Evolutionary conservation across 305 asterid genomes (phyloP).

Genomic region (Withania somnifera): DNA sequence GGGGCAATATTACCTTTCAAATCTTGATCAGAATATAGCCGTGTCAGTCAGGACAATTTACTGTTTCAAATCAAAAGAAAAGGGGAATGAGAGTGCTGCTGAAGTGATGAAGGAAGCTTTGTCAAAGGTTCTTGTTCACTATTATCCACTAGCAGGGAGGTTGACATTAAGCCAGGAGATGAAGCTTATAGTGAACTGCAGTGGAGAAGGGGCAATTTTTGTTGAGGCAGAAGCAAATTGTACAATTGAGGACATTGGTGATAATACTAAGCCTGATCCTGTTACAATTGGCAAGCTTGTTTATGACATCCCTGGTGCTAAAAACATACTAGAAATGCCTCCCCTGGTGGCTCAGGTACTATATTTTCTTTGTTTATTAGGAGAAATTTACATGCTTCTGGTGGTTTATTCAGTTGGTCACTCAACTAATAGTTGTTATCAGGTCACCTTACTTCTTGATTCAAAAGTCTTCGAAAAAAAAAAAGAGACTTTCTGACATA

Average conservation of each 20-base stretch:
- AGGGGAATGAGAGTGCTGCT: slow-evolving; percentile 39
- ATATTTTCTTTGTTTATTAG: not conserved
- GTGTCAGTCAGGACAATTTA: slow-evolving; percentile 70
- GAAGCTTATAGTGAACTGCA: slow-evolving; percentile 71
- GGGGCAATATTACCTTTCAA: slow-evolving; percentile 63
- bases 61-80: slow-evolving; percentile 57
- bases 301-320: slow-evolving; percentile 64
- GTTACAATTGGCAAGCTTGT: slow-evolving; percentile 71
- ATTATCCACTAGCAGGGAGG: slow-evolving; percentile 70
- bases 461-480: no score
- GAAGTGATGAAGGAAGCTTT: slow-evolving; percentile 49
- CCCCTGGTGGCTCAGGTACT: slow-evolving; percentile 72
- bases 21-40: slow-evolving; percentile 81
- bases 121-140: slow-evolving; percentile 58
- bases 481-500: not conserved
- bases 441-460: not conserved
- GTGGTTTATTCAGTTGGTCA: not conserved
- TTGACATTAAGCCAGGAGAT: slow-evolving; percentile 47
- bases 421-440: not conserved
- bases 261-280: slow-evolving; percentile 75
- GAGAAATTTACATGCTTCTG: not conserved
- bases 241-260: slow-evolving; percentile 44
- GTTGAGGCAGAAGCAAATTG: slow-evolving; percentile 81
- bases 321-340: slow-evolving; percentile 56
- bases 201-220: slow-evolving; percentile 69